Evolutionary conservation across 352 stramenopile species (phyloP).

Genomic region (Peronospora farinosa): DNA sequence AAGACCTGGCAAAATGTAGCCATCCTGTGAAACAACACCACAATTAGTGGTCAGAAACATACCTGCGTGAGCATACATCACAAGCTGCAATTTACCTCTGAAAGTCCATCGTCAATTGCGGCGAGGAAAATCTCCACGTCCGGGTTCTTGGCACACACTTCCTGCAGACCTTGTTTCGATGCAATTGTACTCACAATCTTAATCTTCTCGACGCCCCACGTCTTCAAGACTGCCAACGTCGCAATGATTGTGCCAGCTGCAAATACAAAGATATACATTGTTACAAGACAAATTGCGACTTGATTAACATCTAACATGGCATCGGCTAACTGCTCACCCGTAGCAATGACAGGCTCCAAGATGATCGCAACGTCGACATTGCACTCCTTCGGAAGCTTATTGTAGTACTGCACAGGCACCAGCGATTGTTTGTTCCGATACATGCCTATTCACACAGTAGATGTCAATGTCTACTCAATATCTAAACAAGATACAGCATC

Average conservation of each 20-base stretch:
- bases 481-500: conserved; percentile 15
- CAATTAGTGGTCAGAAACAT: conserved; percentile 20
- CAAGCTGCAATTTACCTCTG: conserved; percentile 38
- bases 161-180: conserved; percentile 87
- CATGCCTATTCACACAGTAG: conserved; percentile 41
- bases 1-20: conserved; percentile 76
- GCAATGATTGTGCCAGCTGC: conserved; percentile 89
- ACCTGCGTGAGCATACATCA: background rate
- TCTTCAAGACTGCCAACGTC: conserved; percentile 94
- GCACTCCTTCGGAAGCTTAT: conserved; percentile 94
- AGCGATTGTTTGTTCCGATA: conserved; percentile 89
- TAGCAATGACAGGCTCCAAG: conserved; percentile 95
- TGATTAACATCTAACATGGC: background rate
- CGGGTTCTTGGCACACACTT: conserved; percentile 70
- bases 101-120: conserved; percentile 68
- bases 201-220: conserved; percentile 90
- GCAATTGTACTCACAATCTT: conserved; percentile 92
- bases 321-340: conserved; percentile 35
- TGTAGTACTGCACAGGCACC: conserved; percentile 98
- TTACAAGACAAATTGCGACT: background rate
- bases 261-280: conserved; percentile 8
- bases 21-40: conserved; percentile 39
- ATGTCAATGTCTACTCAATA: conserved; percentile 3
- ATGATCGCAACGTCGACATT: conserved; percentile 91
- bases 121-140: conserved; percentile 74